phyloP scores from a whole-genome alignment of 2,329 filamentous ascomycete species.

The Gnomoniopsis smithogilvyi region DNA sequence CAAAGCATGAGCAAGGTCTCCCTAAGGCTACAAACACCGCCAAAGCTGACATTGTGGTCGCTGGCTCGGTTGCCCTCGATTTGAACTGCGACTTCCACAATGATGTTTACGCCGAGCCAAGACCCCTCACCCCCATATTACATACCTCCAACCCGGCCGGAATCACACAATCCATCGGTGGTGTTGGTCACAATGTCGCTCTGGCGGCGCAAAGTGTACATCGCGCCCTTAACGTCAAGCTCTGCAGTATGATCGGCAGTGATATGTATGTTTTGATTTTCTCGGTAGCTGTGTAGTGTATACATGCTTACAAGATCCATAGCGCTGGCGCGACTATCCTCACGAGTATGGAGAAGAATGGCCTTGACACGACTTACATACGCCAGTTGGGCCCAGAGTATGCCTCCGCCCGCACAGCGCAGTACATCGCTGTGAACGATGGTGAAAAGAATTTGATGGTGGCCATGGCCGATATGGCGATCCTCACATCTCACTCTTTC shows the following conservation, averaged over 20 bases:
- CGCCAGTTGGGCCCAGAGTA: constrained; percentile 48
- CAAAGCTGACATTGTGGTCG: constrained; percentile 70
- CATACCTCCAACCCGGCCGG: constrained; percentile 83
- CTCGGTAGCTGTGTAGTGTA: neutral
- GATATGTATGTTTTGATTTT: constrained; percentile 59
- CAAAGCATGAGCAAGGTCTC: neutral
- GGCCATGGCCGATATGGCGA: constrained; percentile 94
- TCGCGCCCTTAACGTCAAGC: constrained; percentile 57
- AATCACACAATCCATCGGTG: constrained; percentile 81
- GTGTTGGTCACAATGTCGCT: constrained; percentile 90
- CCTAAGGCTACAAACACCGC: constrained; percentile 4
- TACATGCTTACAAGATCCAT: constrained; percentile 11
- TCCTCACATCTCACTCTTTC: constrained; percentile 61
- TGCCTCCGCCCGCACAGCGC: constrained; percentile 66
- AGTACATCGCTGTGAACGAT: constrained; percentile 91
- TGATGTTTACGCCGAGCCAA: constrained; percentile 22
- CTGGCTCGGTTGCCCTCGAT: constrained; percentile 87
- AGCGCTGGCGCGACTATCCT: constrained; percentile 73
- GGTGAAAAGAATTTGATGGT: constrained; percentile 77
- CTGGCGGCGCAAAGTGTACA: constrained; percentile 72
- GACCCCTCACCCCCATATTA: constrained; percentile 43
- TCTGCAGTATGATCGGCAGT: constrained; percentile 79
- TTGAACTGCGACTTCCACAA: constrained; percentile 72
- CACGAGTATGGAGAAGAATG: constrained; percentile 58
- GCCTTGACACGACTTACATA: constrained; percentile 64